A percentile compares a stretch with the other conserved stretches of the same genome.
Conservation (phyloP, 129 eudicot genomes). For the Dittrichia graveolens region DNA sequence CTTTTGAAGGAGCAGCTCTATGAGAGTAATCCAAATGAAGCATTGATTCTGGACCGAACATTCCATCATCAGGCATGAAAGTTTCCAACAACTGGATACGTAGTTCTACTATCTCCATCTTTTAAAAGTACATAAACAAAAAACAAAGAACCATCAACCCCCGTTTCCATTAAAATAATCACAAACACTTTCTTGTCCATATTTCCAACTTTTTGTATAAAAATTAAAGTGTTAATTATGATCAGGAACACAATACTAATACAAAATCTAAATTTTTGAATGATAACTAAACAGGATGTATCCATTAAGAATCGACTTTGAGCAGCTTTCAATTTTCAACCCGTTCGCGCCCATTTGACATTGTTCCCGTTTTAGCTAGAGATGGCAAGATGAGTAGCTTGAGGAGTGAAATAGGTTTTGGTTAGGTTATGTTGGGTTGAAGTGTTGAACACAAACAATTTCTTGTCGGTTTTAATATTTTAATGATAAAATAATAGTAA, state of each 20-base stretch:
- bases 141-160: not conserved
- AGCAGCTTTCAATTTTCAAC: too few relatives aligned
- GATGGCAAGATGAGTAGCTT: not conserved
- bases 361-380: too few relatives aligned
- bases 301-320: too few relatives aligned
- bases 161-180: too few relatives aligned
- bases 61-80: constrained; percentile 80
- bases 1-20: constrained; percentile 57
- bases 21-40: constrained; percentile 63
- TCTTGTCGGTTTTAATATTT: not conserved
- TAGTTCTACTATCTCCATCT: constrained; percentile 73
- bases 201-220: too few relatives aligned
- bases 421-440: not conserved
- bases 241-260: too few relatives aligned
- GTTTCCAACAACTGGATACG: constrained; percentile 62
- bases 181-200: too few relatives aligned
- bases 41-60: constrained; percentile 66
- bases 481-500: not conserved
- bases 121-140: constrained; percentile 16
- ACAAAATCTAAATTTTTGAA: too few relatives aligned
- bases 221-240: too few relatives aligned
- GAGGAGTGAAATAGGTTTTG: not conserved
- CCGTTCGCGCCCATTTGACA: too few relatives aligned
- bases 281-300: too few relatives aligned
- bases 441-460: not conserved